Evolutionary conservation across 1,139 yeast species (phyloP).

Genomic region (Insectozyma bohioensis): DNA sequence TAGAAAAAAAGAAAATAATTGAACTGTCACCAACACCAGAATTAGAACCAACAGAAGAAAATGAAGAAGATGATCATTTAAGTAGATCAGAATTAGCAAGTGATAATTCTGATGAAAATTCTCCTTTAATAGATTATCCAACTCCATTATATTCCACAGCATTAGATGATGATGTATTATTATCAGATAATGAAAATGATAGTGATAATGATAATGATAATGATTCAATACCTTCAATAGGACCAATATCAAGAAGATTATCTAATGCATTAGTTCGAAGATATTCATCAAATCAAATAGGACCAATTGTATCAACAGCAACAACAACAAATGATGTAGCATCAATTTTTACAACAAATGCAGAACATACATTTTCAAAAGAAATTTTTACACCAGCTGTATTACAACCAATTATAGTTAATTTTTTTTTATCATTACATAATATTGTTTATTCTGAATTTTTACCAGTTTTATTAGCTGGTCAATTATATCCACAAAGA

Average conservation of each 20-base stretch:
- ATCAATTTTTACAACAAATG: no score
- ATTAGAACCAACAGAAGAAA: no score
- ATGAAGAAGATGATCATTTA: neutral
- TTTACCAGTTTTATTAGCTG: conserved; percentile 58
- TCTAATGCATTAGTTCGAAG: conserved; percentile 41
- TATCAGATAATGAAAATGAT: conserved; percentile 3
- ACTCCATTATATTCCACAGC: conserved; percentile 1
- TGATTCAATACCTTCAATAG: conserved; percentile 12
- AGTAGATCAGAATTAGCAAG: no score
- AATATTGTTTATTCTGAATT: conserved; percentile 58
- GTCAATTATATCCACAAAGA: conserved; percentile 33
- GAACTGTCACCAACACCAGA: no score
- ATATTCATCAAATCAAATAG: conserved; percentile 31
- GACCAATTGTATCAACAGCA: conserved; percentile 14
- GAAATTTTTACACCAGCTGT: conserved; percentile 35
- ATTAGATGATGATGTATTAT: conserved; percentile 6
- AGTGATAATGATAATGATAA: neutral
- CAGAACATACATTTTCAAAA: conserved; percentile 12
- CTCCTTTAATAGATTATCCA: neutral
- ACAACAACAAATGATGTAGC: conserved; percentile 12
- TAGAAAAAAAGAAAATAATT: neutral
- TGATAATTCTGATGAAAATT: neutral
- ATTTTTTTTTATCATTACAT: conserved; percentile 48
- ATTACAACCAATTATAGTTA: conserved; percentile 39
- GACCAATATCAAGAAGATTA: conserved; percentile 34